Percentiles rank a stretch among this genome's conserved stretches.
Conservation (phyloP, 2,329 filamentous ascomycete genomes). For the Microsporum canis region DNA sequence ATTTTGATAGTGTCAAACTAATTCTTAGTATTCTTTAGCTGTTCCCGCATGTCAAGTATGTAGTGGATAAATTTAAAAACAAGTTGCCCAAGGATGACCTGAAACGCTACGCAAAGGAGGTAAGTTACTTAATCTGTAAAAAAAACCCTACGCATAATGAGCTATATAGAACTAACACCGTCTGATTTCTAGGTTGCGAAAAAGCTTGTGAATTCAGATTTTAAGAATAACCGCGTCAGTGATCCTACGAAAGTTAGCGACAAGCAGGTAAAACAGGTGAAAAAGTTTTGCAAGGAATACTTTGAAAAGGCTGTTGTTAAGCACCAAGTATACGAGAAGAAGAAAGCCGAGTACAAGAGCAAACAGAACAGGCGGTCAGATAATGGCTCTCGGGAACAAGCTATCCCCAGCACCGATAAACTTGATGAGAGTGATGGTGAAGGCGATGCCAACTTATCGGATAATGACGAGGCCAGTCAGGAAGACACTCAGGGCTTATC, state of each 20-base stretch:
- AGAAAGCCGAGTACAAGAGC: slow-evolving; percentile 42
- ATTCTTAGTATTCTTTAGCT: slow-evolving; percentile 42
- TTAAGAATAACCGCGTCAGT: slow-evolving; percentile 74
- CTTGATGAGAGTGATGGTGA: slow-evolving; percentile 18
- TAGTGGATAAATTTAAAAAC: slow-evolving; percentile 75
- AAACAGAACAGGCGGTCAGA: slow-evolving; percentile 7
- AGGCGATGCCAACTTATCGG: slow-evolving; percentile 31
- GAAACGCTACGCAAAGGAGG: slow-evolving; percentile 54
- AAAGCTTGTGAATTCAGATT: slow-evolving; percentile 83
- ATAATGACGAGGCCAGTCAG: slow-evolving; percentile 28
- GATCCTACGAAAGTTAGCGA: slow-evolving; percentile 67
- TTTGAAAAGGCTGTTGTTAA: slow-evolving; percentile 78
- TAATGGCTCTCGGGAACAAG: slow-evolving; percentile 7
- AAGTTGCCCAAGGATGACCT: slow-evolving; percentile 72
- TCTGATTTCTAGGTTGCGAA: slow-evolving; percentile 56
- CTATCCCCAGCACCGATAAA: background rate
- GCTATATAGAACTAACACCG: slow-evolving; percentile 40
- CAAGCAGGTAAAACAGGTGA: slow-evolving; percentile 72
- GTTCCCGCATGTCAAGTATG: slow-evolving; percentile 71
- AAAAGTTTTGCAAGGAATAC: slow-evolving; percentile 70
- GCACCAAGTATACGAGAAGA: slow-evolving; percentile 56
- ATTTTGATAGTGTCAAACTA: background rate
- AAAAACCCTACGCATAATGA: too few species aligned
- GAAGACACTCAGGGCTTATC: slow-evolving; percentile 35
- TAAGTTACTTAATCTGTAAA: slow-evolving; percentile 21